A percentile compares a stretch with the other conserved stretches of the same genome.
These are phyloP conservation scores for Scedosporium minutisporum DNA, from an alignment of 2,329 filamentous ascomycete species.

Conservation along the genomic window DNA sequence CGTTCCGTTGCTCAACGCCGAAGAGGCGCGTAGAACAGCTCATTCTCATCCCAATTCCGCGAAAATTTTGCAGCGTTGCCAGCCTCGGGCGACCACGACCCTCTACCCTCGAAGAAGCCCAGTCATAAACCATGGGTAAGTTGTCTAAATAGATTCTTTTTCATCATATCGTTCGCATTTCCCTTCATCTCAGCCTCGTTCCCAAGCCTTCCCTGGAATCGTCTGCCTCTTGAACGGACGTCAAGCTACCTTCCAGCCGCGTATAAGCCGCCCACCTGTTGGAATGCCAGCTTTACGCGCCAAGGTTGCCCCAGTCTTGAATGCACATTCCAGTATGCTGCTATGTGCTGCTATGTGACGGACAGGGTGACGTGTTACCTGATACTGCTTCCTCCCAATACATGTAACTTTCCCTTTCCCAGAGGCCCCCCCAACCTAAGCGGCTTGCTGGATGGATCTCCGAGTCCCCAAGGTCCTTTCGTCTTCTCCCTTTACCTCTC, in stretches of 20 bases:
- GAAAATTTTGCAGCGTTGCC: no score
- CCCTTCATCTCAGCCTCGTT: neutral
- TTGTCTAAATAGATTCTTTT: neutral
- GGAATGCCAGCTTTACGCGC: neutral
- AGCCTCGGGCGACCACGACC: no score
- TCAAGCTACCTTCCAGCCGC: neutral
- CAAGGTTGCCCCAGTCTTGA: neutral
- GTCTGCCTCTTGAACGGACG: neutral
- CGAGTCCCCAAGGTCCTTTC: neutral
- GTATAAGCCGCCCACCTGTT: neutral
- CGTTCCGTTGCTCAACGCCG: neutral
- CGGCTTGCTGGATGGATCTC: constrained; percentile 4
- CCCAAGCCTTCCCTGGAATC: neutral
- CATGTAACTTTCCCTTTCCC: constrained; percentile 4
- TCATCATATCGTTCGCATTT: neutral
- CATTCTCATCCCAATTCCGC: neutral
- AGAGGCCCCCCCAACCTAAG: neutral
- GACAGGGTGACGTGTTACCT: constrained; percentile 7
- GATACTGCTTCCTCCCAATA: neutral
- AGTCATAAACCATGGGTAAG: neutral
- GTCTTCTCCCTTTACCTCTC: neutral
- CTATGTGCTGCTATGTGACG: neutral
- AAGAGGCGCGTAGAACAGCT: neutral
- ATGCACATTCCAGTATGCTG: neutral
- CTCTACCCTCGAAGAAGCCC: neutral